Base-by-base conservation (phyloP, 192 early-diverging fungal species). In the Coemansia guatemalensis region DNA sequence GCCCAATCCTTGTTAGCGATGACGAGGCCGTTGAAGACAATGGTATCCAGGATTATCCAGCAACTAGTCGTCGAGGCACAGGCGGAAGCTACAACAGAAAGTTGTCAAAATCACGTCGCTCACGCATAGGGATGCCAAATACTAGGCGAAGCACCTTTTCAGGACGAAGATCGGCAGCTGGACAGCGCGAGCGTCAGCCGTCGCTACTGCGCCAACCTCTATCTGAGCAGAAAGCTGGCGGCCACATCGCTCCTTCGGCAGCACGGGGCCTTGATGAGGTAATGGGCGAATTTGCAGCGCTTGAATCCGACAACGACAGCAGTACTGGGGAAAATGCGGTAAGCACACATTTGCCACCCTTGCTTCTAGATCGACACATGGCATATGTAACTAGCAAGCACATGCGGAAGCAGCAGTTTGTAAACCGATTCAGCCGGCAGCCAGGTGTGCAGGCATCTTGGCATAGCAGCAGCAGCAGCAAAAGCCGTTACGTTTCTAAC, bases 21-120 rank as follows among this genome's bases (percentile, higher is more conserved):
- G 73, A 67, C 20, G 78, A 81, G 60, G 78, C 78, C 1, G 50
- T 62, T 6, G 78, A 81, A 32, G 78, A 81, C 56, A 81, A 81
- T 48, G 56, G 54, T 0, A 33, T 25, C 9, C 57, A 56, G 24
- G 67, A 62, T 20, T 48, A 24, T 9, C 24, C 60, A 21, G 5
- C 56, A 53, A 22, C 49, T 8, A 35, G 9, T 18, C 55, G 56
- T 3, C 48, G 56, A 21, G n/a, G 20, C 4, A 17, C 23, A 20
- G 50, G 22, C 49, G 23, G 22, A 1, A 49, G 12, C 3, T 39
- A 21, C 14, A 9, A 18, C 5, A n/a, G 23, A 18, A 47, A 20
- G 21, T 11, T 27, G 1, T 6, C 27, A 29, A n/a, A 23, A 44
- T 18, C 25, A 20, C 47, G 59, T 24, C 59, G 20, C 17, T 22